Percentiles rank a stretch among this genome's conserved stretches.
phyloP scores from a whole-genome alignment of 345 rosid species.

The Dipteronia sinensis region DNA sequence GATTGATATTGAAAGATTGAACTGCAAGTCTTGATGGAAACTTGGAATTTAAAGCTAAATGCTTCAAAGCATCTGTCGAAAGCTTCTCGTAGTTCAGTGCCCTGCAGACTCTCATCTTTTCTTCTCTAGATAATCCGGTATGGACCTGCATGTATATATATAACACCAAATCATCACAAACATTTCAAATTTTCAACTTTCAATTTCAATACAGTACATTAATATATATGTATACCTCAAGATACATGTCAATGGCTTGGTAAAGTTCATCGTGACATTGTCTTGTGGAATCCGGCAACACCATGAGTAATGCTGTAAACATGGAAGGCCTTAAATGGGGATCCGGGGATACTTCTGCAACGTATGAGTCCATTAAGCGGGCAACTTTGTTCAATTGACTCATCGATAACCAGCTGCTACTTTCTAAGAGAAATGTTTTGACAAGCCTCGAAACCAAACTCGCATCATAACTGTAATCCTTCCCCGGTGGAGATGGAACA shows the following conservation, averaged over 20 bases:
- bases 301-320: slow-evolving; percentile 38
- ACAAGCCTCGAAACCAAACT: slow-evolving; percentile 50
- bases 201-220: neutral
- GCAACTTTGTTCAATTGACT: slow-evolving; percentile 38
- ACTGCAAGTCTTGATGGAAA: slow-evolving; percentile 39
- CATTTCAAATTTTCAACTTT: neutral
- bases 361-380: slow-evolving; percentile 46
- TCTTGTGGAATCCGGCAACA: slow-evolving; percentile 50
- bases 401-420: slow-evolving; percentile 1
- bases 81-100: slow-evolving; percentile 49
- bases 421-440: slow-evolving; percentile 30
- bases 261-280: slow-evolving; percentile 42
- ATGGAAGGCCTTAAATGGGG: slow-evolving; percentile 31
- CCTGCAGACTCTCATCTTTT: slow-evolving; percentile 37
- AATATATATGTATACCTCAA: slow-evolving; percentile 38
- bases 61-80: slow-evolving; percentile 34
- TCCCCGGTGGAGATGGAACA: slow-evolving; percentile 29
- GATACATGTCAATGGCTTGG: slow-evolving; percentile 51
- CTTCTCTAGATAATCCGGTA: slow-evolving; percentile 30
- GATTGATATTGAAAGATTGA: slow-evolving; percentile 28
- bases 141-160: slow-evolving; percentile 42
- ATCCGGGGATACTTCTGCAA: slow-evolving; percentile 58
- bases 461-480: slow-evolving; percentile 44
- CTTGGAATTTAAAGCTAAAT: slow-evolving; percentile 36
- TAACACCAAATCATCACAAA: neutral